Conservation (phyloP, 2,329 filamentous ascomycete species). For the Stagonosporopsis tanaceti region DNA sequence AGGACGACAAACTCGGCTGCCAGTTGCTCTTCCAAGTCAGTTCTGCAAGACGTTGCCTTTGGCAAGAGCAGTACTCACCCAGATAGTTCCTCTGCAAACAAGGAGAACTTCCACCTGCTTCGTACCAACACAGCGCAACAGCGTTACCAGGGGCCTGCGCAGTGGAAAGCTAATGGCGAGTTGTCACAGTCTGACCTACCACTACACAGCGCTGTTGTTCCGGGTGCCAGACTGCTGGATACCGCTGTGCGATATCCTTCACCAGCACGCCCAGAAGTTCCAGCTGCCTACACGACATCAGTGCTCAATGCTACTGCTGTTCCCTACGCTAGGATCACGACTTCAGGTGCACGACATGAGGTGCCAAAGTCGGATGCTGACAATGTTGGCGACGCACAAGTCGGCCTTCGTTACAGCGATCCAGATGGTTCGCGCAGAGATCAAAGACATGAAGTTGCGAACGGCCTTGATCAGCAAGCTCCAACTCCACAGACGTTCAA, state of each 20-base stretch:
- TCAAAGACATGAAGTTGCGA: slow-evolving; percentile 32
- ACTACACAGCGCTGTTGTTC: slow-evolving; percentile 43
- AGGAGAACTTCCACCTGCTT: background rate
- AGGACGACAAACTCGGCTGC: background rate
- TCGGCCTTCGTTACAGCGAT: slow-evolving; percentile 38
- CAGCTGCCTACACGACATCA: slow-evolving; percentile 11
- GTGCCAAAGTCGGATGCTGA: slow-evolving; percentile 19
- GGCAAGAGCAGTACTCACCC: slow-evolving; percentile 31
- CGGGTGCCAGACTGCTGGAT: slow-evolving; percentile 15
- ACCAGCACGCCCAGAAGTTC: slow-evolving; percentile 10
- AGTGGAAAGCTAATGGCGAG: slow-evolving; percentile 37
- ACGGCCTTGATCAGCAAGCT: slow-evolving; percentile 32
- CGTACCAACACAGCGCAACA: slow-evolving; percentile 18
- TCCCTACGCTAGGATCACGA: slow-evolving; percentile 21
- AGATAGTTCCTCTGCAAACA: background rate
- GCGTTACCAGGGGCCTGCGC: slow-evolving; percentile 16
- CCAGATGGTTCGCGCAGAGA: slow-evolving; percentile 31
- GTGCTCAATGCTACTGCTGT: slow-evolving; percentile 29
- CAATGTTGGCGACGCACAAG: slow-evolving; percentile 15
- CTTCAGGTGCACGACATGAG: slow-evolving; percentile 2
- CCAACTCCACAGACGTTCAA: slow-evolving; percentile 48
- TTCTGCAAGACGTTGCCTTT: slow-evolving; percentile 29
- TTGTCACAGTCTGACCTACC: slow-evolving; percentile 27
- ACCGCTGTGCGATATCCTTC: slow-evolving; percentile 20
- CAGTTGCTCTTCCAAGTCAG: background rate